Evolutionary conservation across 202 grass and related monocot genomes (phyloP).

Genomic region (Cymbopogon flexuosus): DNA sequence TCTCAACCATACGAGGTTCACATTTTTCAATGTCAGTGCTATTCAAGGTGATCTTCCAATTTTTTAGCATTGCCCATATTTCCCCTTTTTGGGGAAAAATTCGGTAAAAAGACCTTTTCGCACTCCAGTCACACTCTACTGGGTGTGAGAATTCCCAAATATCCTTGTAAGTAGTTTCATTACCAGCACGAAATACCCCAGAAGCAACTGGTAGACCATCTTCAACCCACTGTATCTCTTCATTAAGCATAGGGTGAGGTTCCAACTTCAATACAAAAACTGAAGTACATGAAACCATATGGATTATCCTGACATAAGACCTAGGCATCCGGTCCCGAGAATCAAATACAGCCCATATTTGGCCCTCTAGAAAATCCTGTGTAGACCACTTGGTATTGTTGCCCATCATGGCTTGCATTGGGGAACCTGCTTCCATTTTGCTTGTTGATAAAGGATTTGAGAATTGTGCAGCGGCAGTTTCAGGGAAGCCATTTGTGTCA

Average conservation of each 20-base stretch:
- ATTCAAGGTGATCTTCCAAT: constrained; percentile 46
- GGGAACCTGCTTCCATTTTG: constrained; percentile 23
- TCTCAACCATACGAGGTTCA: constrained; percentile 71
- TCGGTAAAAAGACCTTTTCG: constrained; percentile 60
- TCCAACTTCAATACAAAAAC: constrained; percentile 63
- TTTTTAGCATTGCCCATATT: constrained; percentile 71
- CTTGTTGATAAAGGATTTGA: constrained; percentile 47
- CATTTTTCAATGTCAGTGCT: constrained; percentile 48
- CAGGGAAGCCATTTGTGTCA: constrained; percentile 16
- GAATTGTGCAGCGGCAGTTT: constrained; percentile 17
- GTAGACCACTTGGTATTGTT: constrained; percentile 35
- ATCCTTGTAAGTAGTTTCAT: constrained; percentile 47
- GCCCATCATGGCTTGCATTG: constrained; percentile 13
- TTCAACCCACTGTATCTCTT: constrained; percentile 75
- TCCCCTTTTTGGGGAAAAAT: constrained; percentile 80
- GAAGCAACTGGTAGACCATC: constrained; percentile 57
- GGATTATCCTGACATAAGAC: constrained; percentile 62
- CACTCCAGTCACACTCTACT: constrained; percentile 62
- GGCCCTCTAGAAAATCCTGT: constrained; percentile 52
- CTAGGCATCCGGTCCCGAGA: constrained; percentile 57
- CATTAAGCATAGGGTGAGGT: constrained; percentile 68
- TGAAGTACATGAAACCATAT: constrained; percentile 43
- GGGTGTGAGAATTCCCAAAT: constrained; percentile 62
- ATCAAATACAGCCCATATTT: constrained; percentile 68
- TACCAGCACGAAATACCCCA: constrained; percentile 59